phyloP scores from a whole-genome alignment of 2,329 filamentous ascomycete species.

The Talaromyces pinophilus region DNA sequence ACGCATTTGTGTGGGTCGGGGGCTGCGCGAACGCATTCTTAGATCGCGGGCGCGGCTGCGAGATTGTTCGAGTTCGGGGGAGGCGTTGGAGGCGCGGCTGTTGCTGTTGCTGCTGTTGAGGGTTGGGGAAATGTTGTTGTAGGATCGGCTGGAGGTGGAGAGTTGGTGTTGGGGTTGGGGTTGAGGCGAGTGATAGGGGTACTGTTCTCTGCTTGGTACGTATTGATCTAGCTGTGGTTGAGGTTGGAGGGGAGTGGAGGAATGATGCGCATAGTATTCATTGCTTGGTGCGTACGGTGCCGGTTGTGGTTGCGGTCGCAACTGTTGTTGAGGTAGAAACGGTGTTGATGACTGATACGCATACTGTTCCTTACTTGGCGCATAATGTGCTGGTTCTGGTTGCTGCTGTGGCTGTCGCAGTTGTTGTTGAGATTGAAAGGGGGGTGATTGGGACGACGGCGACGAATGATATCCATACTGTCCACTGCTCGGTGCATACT shows the following conservation, averaged over 20 bases:
- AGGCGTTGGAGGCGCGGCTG: conserved; percentile 20
- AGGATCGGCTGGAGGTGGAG: conserved; percentile 13
- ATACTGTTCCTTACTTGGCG: neutral
- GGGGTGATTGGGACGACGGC: neutral
- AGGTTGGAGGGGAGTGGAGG: neutral
- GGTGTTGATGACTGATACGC: conserved; percentile 5
- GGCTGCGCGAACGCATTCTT: conserved; percentile 41
- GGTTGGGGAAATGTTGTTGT: conserved; percentile 16
- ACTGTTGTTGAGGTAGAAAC: neutral
- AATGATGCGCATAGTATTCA: neutral
- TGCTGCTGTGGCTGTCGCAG: neutral
- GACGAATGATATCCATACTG: neutral
- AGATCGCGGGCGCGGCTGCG: conserved; percentile 37
- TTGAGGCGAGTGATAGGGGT: conserved; percentile 10
- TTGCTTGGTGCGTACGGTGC: neutral
- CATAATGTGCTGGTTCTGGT: neutral
- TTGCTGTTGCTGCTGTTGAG: conserved; percentile 18
- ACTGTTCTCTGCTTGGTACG: neutral
- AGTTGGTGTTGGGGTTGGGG: conserved; percentile 18
- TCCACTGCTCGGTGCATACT: neutral
- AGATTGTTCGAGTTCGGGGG: conserved; percentile 25
- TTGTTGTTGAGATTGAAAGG: neutral
- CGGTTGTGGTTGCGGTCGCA: neutral
- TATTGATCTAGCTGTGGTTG: neutral
- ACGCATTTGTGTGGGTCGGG: conserved; percentile 31